These are phyloP conservation scores for Alternaria sp. DNA, from an alignment of 2,329 filamentous ascomycete genomes.

Conservation along the genomic window DNA sequence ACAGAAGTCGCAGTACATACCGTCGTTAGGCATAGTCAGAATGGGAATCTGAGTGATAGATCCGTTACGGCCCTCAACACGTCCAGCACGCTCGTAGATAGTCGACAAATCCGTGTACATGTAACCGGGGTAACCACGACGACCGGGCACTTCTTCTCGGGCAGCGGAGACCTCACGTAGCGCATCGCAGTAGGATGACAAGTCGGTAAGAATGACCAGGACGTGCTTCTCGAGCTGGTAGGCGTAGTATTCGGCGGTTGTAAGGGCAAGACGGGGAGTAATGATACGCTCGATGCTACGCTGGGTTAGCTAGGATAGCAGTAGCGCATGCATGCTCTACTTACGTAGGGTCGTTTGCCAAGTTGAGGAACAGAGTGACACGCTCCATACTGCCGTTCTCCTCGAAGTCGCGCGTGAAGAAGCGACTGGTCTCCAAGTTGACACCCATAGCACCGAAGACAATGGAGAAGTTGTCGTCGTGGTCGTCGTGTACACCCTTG, in stretches of 20 bases:
- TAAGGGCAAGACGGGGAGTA: conserved; percentile 95
- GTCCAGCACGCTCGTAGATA: conserved; percentile 98
- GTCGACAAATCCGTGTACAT: conserved; percentile 99
- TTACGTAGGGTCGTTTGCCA: conserved; percentile 98
- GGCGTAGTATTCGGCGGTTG: conserved; percentile 98
- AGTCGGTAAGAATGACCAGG: conserved; percentile 95
- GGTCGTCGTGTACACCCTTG: conserved; percentile 94
- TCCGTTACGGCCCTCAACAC: conserved; percentile 94
- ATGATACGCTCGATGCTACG: conserved; percentile 97
- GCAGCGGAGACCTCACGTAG: conserved; percentile 98
- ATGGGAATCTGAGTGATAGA: conserved; percentile 99
- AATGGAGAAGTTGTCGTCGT: conserved; percentile 99
- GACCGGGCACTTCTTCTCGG: conserved; percentile 97
- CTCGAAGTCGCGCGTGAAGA: conserved; percentile 98
- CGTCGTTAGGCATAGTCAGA: conserved; percentile 99
- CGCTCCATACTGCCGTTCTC: conserved; percentile 99
- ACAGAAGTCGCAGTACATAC: conserved; percentile 47
- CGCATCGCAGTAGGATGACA: conserved; percentile 97
- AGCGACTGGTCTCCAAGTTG: conserved; percentile 97
- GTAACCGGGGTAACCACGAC: conserved; percentile 99
- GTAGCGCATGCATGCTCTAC: conserved; percentile 45
- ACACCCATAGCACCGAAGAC: conserved; percentile 99
- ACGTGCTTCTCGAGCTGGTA: conserved; percentile 99
- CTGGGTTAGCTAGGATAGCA: conserved; percentile 22
- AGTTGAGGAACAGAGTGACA: conserved; percentile 95